Evolutionary conservation across 768 basidiomycete genomes (phyloP).

Genomic region (Melanogaster broomeanus): DNA sequence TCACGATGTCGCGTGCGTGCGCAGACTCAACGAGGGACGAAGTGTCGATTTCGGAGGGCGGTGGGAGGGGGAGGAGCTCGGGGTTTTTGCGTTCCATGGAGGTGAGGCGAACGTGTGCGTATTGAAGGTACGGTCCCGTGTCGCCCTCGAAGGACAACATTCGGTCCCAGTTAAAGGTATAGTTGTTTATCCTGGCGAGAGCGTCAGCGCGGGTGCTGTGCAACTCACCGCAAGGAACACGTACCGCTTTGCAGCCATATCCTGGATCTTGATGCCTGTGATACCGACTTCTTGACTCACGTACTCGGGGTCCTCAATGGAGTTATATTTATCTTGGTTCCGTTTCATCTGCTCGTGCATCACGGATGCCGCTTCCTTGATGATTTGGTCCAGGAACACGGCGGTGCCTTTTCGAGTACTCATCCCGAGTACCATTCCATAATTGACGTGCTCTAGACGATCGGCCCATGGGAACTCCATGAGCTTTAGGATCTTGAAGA

Average conservation of each 20-base stretch:
- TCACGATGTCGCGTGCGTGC: conserved; percentile 81
- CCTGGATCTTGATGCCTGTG: conserved; percentile 96
- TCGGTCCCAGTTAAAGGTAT: conserved; percentile 91
- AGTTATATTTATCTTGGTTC: conserved; percentile 90
- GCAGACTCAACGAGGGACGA: conserved; percentile 63
- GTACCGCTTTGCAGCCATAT: conserved; percentile 92
- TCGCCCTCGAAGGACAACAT: conserved; percentile 97
- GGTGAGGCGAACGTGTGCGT: conserved; percentile 90
- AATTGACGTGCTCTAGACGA: conserved; percentile 84
- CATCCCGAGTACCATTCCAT: conserved; percentile 93
- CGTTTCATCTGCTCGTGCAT: conserved; percentile 98
- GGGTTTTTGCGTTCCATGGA: conserved; percentile 94
- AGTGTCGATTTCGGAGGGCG: conserved; percentile 67
- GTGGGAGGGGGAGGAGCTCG: conserved; percentile 75
- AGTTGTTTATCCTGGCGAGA: conserved; percentile 81
- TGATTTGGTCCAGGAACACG: conserved; percentile 92
- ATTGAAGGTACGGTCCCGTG: conserved; percentile 94
- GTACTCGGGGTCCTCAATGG: conserved; percentile 83
- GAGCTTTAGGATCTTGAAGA: conserved; percentile 90
- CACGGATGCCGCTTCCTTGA: conserved; percentile 79
- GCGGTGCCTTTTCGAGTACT: conserved; percentile 91
- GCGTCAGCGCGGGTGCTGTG: neutral
- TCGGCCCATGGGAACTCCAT: conserved; percentile 91
- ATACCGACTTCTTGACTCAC: conserved; percentile 86
- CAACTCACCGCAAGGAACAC: conserved; percentile 15